Base-by-base conservation (phyloP, 176 grass and related monocot genomes). In the Elymus sibiricus region DNA sequence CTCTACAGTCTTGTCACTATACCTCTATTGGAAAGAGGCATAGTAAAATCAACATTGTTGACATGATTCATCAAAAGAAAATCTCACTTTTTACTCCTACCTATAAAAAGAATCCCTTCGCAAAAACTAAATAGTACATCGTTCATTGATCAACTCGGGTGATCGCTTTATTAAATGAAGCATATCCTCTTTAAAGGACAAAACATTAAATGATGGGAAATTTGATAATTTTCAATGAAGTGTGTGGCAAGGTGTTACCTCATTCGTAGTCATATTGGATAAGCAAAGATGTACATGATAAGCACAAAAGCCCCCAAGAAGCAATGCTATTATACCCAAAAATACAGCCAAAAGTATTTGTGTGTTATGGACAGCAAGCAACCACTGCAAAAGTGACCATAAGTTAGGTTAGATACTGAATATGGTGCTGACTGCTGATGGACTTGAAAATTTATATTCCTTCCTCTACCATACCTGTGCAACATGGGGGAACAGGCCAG, bases 261-360 rank as follows among this genome's bases (percentile, higher is more conserved):
- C 97, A 14, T 98, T 98, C 5, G 97, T 96, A 42, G 97, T 98
- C 15, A 86, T 95, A 85, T 98, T 98, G 31, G 78, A 82, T 78
- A 98, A 77, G 74, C 97, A 98, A 76, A 99, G 97, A 80, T 99
- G 92, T 34, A 77, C 22, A 86, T 99, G 97, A 60, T 99, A 96
- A 71, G 84, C 94, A 79, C 95, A 94, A 82, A 99, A 99, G 5
- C 94, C 93, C 76, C 94, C 91, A 87, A 99, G 89, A 65, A 99
- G 86, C 82, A 99, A 84, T 46, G 97, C 84, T 60, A 99, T 51
- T 92, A 99, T 92, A 47, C 86, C 87, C 81, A 99, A 85, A 89
- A 99, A 99, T 68, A 99, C 90, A 77, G 80, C 70, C 75, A 99
- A 63, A 66, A 99, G 97, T 91, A 99, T 91, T 73, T 99, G 97